phyloP scores from a whole-genome alignment of 768 basidiomycete genomes.

The Phanerodontia chrysosporium region DNA sequence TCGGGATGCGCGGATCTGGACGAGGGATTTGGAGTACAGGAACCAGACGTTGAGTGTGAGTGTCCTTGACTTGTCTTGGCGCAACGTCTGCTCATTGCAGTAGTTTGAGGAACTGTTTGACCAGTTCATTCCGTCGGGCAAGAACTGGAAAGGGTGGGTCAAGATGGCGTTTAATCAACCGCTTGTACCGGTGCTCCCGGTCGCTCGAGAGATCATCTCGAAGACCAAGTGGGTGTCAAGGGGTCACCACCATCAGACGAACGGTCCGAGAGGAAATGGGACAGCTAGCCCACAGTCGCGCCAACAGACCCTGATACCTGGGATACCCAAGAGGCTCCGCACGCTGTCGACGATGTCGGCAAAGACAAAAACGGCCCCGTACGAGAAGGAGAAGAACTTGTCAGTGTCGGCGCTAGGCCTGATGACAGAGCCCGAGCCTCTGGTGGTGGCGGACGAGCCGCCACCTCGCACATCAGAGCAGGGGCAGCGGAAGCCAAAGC shows the following conservation, averaged over 20 bases:
- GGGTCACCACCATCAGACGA: conserved; percentile 1
- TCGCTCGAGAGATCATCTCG: conserved; percentile 71
- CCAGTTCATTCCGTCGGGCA: conserved; percentile 75
- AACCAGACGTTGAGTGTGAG: conserved; percentile 82
- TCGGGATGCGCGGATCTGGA: conserved; percentile 72
- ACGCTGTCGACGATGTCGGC: conserved; percentile 6
- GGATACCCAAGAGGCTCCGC: background rate
- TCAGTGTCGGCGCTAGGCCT: conserved; percentile 8
- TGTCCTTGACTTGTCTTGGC: conserved; percentile 8
- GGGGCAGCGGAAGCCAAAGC: conserved; percentile 9
- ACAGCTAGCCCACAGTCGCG: background rate
- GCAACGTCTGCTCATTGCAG: background rate
- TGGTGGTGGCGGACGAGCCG: conserved; percentile 12
- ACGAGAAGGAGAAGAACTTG: conserved; percentile 2
- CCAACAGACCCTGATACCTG: background rate
- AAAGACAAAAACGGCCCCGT: background rate
- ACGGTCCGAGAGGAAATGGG: background rate
- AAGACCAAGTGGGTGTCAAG: conserved; percentile 69
- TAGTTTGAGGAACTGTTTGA: conserved; percentile 79
- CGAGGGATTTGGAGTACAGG: conserved; percentile 75
- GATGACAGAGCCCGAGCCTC: conserved; percentile 7
- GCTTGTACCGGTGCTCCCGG: conserved; percentile 70
- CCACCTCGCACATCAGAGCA: background rate
- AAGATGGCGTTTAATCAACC: conserved; percentile 82
- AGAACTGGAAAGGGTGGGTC: conserved; percentile 78